Evolutionary conservation across 495 filamentous ascomycete genomes (phyloP).

Genomic region (Penicillium arizonense): DNA sequence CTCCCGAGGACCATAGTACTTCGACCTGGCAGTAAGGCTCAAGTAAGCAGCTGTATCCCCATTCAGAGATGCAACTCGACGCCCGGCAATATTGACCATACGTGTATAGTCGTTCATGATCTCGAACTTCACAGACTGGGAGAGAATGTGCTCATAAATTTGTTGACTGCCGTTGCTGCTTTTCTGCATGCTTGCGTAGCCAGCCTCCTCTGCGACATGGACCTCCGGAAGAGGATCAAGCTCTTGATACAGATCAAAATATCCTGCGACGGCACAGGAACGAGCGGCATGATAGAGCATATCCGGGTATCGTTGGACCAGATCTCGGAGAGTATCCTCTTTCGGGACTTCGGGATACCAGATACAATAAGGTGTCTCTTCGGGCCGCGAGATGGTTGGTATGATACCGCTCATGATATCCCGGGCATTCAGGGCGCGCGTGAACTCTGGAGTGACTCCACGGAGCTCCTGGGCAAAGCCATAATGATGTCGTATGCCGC

Average conservation of each 20-base stretch:
- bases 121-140: slow-evolving; percentile 5
- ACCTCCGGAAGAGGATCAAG: slow-evolving; percentile 21
- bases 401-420: no score
- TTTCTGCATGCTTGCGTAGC: not conserved
- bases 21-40: no score
- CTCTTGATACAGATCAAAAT: slow-evolving; percentile 18
- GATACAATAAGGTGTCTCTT: slow-evolving; percentile 12
- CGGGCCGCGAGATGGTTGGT: not conserved
- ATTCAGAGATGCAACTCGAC: no score
- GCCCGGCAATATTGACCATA: no score
- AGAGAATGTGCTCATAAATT: slow-evolving; percentile 20
- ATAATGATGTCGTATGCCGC: no score
- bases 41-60: no score
- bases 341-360: slow-evolving; percentile 30
- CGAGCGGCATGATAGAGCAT: slow-evolving; percentile 19
- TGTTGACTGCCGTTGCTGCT: slow-evolving; percentile 9
- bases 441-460: no score
- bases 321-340: slow-evolving; percentile 24
- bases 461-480: no score
- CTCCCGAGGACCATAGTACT: no score
- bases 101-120: not conserved
- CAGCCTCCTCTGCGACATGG: slow-evolving; percentile 21
- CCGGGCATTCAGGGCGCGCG: no score
- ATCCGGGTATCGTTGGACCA: slow-evolving; percentile 11
- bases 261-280: slow-evolving; percentile 23